Percentiles rank a stretch among this genome's conserved stretches.
Evolutionary conservation across 495 filamentous ascomycete species (phyloP).

Genomic region (Penicillium canariense): DNA sequence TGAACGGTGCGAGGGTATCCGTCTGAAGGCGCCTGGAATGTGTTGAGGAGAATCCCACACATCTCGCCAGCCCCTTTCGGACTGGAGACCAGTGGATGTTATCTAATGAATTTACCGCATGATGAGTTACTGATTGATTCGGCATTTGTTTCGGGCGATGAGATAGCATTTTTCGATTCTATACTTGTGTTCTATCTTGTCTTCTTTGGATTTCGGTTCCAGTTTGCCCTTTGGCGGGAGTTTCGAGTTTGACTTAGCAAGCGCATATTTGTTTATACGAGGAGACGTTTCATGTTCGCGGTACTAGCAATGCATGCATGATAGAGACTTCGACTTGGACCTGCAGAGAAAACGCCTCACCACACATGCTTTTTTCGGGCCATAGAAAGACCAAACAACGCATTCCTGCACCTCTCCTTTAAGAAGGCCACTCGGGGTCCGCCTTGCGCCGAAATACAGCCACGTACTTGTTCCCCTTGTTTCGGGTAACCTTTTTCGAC

Average conservation of each 20-base stretch:
- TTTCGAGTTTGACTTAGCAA: not conserved
- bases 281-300: conserved; percentile 4
- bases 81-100: not conserved
- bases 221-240: conserved; percentile 2
- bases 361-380: conserved; percentile 8
- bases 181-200: conserved; percentile 6
- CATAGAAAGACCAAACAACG: not conserved
- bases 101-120: conserved; percentile 24
- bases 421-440: conserved; percentile 69
- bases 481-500: conserved; percentile 92
- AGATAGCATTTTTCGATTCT: conserved; percentile 12
- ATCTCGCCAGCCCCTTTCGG: not conserved
- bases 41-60: conserved; percentile 9
- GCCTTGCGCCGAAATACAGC: conserved; percentile 77
- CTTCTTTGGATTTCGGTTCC: not conserved
- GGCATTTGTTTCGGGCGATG: conserved; percentile 8
- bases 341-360: conserved; percentile 15
- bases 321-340: conserved; percentile 7
- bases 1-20: conserved; percentile 61
- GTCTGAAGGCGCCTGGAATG: conserved; percentile 55
- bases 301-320: conserved; percentile 20
- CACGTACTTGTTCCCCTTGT: conserved; percentile 83
- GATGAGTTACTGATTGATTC: conserved; percentile 23
- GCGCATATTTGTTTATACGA: conserved; percentile 4
- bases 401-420: not conserved